Percentiles rank a stretch among this genome's conserved stretches.
Conservation (phyloP, 2,329 filamentous ascomycete genomes). For the Exophiala alcalophila region DNA sequence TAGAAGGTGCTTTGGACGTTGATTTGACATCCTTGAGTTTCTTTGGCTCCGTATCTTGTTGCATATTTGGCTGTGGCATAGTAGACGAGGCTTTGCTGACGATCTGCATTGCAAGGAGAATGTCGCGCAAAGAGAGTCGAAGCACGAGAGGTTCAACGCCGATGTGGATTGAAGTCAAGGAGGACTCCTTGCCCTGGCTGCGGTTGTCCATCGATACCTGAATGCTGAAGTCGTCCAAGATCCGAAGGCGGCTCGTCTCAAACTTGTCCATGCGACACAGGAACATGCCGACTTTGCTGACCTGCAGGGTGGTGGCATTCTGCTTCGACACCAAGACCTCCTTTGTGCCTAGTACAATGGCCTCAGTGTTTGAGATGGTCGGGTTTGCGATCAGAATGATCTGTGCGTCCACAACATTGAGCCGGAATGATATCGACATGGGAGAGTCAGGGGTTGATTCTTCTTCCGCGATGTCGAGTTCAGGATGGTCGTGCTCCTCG, state of each 20-base stretch:
- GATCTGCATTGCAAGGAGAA: conserved; percentile 89
- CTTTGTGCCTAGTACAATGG: conserved; percentile 91
- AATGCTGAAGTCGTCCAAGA: conserved; percentile 94
- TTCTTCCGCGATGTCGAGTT: conserved; percentile 37
- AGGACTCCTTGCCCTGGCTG: conserved; percentile 57
- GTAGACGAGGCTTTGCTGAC: conserved; percentile 73
- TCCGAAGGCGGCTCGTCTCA: conserved; percentile 81
- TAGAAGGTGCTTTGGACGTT: conserved; percentile 36
- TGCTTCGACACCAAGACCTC: conserved; percentile 91
- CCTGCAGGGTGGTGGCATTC: conserved; percentile 87
- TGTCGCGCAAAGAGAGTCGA: conserved; percentile 86
- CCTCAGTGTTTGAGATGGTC: conserved; percentile 82
- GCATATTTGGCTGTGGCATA: conserved; percentile 42
- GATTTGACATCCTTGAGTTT: conserved; percentile 47
- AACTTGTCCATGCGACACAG: conserved; percentile 98
- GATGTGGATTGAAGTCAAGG: conserved; percentile 74
- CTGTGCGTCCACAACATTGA: conserved; percentile 94
- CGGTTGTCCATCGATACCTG: conserved; percentile 81
- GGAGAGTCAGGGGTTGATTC: conserved; percentile 37
- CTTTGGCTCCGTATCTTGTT: conserved; percentile 54
- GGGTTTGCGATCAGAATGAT: conserved; percentile 96
- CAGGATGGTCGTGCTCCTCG: conserved; percentile 40
- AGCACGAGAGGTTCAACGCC: conserved; percentile 90
- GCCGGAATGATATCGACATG: conserved; percentile 79
- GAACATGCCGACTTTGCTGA: conserved; percentile 96